phyloP scores from a whole-genome alignment of 2,329 filamentous ascomycete species.

The Akanthomyces dipterigenus region DNA sequence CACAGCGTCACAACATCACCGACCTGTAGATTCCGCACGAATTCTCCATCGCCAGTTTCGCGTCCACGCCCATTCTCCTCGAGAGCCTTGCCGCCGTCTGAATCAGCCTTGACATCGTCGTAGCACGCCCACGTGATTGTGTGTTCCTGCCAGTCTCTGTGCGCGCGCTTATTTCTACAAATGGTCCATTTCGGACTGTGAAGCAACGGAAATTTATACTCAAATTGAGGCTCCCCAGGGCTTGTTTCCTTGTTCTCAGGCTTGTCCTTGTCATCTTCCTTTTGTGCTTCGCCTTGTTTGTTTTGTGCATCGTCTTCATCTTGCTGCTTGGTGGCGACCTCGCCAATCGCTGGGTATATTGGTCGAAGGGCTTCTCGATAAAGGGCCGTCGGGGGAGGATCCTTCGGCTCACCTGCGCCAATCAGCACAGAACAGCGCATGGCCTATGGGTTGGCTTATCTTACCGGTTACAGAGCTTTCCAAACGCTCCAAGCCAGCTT shows the following conservation, averaged over 20 bases:
- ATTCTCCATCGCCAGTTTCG: slow-evolving; percentile 45
- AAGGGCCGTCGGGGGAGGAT: neutral
- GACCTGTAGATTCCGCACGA: slow-evolving; percentile 48
- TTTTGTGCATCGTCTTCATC: neutral
- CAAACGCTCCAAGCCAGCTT: slow-evolving; percentile 52
- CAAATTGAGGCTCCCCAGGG: slow-evolving; percentile 10
- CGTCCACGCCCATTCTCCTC: slow-evolving; percentile 40
- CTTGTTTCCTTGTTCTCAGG: neutral
- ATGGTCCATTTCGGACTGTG: slow-evolving; percentile 34
- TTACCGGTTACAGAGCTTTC: slow-evolving; percentile 30
- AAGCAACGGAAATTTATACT: slow-evolving; percentile 32
- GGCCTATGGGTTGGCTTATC: neutral
- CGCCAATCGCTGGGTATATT: slow-evolving; percentile 14
- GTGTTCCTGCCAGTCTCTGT: slow-evolving; percentile 30
- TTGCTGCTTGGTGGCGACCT: slow-evolving; percentile 16
- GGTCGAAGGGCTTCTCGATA: slow-evolving; percentile 2
- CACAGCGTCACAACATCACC: slow-evolving; percentile 57
- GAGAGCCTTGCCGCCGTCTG: slow-evolving; percentile 32
- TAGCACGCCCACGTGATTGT: slow-evolving; percentile 46
- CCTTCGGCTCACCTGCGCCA: neutral
- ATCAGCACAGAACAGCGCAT: neutral
- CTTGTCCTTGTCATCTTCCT: neutral
- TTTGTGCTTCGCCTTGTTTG: neutral
- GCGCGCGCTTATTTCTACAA: slow-evolving; percentile 39
- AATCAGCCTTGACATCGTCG: slow-evolving; percentile 40